A percentile compares a stretch with the other conserved stretches of the same genome.
These are phyloP conservation scores for Stephanodiscus minutulus DNA, from an alignment of 108 stramenopile species.

Conservation along the genomic window DNA sequence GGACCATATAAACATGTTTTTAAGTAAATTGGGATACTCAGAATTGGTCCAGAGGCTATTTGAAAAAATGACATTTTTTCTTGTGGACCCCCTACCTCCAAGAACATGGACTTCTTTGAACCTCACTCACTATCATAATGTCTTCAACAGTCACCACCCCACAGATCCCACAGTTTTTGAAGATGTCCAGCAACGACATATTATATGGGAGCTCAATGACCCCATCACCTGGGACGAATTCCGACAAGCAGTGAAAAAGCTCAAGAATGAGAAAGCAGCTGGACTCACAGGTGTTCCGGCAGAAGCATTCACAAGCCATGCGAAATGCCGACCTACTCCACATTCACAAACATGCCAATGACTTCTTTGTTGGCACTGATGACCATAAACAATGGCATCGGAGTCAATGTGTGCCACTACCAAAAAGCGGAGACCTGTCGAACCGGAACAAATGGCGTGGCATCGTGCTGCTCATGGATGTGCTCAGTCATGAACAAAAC, in stretches of 20 bases:
- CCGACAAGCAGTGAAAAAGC: background rate
- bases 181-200: background rate
- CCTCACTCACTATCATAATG: background rate
- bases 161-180: background rate
- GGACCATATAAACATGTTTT: no score
- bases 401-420: background rate
- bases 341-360: background rate
- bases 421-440: background rate
- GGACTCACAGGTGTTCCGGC: conserved; percentile 9
- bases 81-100: no score
- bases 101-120: background rate
- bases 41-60: no score
- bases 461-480: no score
- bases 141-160: background rate
- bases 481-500: no score
- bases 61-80: no score
- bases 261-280: conserved; percentile 16
- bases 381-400: conserved; percentile 11
- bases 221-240: background rate
- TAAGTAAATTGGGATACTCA: no score
- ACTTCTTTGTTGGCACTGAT: background rate
- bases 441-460: no score
- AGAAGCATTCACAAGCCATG: conserved; percentile 19
- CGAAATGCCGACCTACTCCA: background rate
- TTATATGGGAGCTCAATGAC: background rate